phyloP scores from a whole-genome alignment of 2,329 filamentous ascomycete species.

The Ascochyta clinopodiicola region DNA sequence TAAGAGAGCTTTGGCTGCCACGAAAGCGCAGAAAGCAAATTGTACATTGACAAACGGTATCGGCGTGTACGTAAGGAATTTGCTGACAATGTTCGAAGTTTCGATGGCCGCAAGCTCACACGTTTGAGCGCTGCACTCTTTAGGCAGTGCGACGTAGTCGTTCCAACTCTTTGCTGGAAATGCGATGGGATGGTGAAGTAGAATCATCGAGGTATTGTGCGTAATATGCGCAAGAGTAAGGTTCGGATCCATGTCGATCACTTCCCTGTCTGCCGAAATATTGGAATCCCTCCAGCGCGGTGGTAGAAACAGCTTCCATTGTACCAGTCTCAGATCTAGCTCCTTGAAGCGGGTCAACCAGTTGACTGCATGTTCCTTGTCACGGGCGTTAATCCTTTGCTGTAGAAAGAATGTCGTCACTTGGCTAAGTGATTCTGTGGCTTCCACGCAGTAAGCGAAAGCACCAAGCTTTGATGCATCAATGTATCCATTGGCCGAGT shows the following conservation, averaged over 20 bases:
- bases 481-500: slow-evolving; percentile 41
- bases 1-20: slow-evolving; percentile 42
- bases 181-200: slow-evolving; percentile 43
- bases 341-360: slow-evolving; percentile 47
- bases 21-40: slow-evolving; percentile 43
- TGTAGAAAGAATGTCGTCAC: slow-evolving; percentile 46
- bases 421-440: slow-evolving; percentile 43
- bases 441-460: slow-evolving; percentile 45
- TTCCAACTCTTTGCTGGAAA: slow-evolving; percentile 42
- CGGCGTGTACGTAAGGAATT: slow-evolving; percentile 36
- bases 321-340: slow-evolving; percentile 42
- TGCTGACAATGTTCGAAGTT: slow-evolving; percentile 43
- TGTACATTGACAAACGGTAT: slow-evolving; percentile 46
- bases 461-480: slow-evolving; percentile 44
- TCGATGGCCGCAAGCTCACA: slow-evolving; percentile 43
- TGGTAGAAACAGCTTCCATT: slow-evolving; percentile 46
- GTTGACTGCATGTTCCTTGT: slow-evolving; percentile 44
- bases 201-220: slow-evolving; percentile 46
- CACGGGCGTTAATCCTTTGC: slow-evolving; percentile 44
- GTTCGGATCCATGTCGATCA: slow-evolving; percentile 46
- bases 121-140: slow-evolving; percentile 43
- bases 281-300: slow-evolving; percentile 44
- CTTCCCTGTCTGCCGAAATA: slow-evolving; percentile 35
- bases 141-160: slow-evolving; percentile 39
- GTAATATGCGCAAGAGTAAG: slow-evolving; percentile 44